phyloP scores from a whole-genome alignment of 495 filamentous ascomycete species.

The Annulohypoxylon nitens region DNA sequence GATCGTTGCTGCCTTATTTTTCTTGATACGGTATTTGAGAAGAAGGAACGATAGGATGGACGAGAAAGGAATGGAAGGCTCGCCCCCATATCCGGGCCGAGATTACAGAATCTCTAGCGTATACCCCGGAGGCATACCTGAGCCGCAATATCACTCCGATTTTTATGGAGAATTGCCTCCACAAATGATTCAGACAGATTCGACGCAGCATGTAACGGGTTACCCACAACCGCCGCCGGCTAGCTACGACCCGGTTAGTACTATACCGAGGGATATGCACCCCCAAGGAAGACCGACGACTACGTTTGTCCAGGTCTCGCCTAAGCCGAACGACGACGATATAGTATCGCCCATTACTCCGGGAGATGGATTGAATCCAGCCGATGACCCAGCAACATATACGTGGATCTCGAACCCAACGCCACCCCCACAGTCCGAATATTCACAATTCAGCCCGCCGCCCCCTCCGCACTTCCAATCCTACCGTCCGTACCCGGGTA shows the following conservation, averaged over 20 bases:
- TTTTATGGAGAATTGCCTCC: constrained; percentile 52
- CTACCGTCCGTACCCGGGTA: constrained; percentile 48
- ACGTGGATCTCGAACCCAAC: constrained; percentile 50
- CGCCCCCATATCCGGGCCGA: constrained; percentile 29
- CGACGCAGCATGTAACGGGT: constrained; percentile 38
- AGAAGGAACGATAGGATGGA: constrained; percentile 2
- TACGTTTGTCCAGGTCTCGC: constrained; percentile 30
- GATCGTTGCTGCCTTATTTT: constrained; percentile 49
- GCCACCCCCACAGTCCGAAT: constrained; percentile 49
- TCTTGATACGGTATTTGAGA: constrained; percentile 43
- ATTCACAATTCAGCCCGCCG: constrained; percentile 49
- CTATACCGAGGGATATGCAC: constrained; percentile 19
- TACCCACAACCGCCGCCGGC: constrained; percentile 34
- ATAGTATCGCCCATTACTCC: constrained; percentile 49
- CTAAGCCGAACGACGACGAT: constrained; percentile 46
- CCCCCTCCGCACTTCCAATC: constrained; percentile 48
- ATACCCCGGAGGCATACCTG: constrained; percentile 36
- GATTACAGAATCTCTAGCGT: constrained; percentile 30
- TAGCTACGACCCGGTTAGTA: constrained; percentile 15
- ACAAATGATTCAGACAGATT: constrained; percentile 43
- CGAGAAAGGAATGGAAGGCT: constrained; percentile 34
- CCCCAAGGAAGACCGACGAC: constrained; percentile 30
- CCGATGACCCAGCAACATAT: constrained; percentile 46
- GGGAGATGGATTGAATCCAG: constrained; percentile 41
- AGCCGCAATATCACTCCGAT: constrained; percentile 46